These are phyloP conservation scores for Gleditsia sinensis DNA, from an alignment of 306 rosid species.

Conservation along the genomic window DNA sequence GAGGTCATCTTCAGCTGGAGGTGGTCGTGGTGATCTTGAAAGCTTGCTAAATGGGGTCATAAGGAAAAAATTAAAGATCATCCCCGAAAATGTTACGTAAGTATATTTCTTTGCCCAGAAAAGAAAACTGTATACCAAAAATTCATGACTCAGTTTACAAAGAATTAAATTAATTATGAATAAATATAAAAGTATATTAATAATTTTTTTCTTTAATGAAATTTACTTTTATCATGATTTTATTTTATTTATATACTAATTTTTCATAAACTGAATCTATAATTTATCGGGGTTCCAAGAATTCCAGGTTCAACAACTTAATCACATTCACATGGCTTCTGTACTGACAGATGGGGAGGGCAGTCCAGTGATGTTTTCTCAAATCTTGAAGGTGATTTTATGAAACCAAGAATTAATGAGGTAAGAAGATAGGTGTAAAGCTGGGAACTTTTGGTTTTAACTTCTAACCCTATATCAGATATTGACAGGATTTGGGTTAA, in stretches of 20 bases:
- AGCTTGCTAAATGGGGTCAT: conserved; percentile 71
- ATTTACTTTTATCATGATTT: too few species aligned
- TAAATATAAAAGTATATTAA: too few species aligned
- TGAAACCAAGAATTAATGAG: conserved; percentile 89
- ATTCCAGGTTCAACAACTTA: not conserved
- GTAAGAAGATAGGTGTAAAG: conserved; percentile 36
- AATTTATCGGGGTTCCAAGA: too few species aligned
- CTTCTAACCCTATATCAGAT: not conserved
- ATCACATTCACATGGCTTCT: not conserved
- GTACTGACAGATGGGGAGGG: conserved; percentile 70
- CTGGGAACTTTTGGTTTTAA: not conserved
- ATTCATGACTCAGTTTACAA: too few species aligned
- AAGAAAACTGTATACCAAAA: not conserved
- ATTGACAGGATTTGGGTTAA: not conserved
- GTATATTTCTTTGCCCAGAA: conserved; percentile 24
- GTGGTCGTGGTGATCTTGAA: conserved; percentile 42
- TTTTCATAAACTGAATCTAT: too few species aligned
- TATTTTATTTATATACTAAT: too few species aligned
- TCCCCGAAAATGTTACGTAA: conserved; percentile 72
- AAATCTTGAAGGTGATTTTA: conserved; percentile 61
- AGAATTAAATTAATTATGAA: too few species aligned
- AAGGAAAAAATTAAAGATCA: conserved; percentile 69
- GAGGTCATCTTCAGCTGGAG: conserved; percentile 48
- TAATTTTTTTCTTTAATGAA: too few species aligned
- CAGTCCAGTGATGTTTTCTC: conserved; percentile 49